A percentile compares a stretch with the other conserved stretches of the same genome.
These are phyloP conservation scores for Chiua virens DNA, from an alignment of 768 basidiomycete genomes.

Conservation along the genomic window DNA sequence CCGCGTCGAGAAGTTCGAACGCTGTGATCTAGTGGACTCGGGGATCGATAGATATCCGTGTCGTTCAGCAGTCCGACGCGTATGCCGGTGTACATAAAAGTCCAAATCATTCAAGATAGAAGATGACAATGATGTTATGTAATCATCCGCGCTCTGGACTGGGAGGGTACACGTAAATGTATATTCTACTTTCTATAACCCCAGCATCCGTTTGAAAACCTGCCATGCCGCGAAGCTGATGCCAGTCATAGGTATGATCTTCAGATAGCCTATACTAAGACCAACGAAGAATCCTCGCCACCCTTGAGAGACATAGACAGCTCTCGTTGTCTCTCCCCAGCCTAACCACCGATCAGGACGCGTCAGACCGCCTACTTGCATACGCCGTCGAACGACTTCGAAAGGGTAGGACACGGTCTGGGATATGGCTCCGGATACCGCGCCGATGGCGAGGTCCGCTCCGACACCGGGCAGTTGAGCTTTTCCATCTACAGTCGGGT, in stretches of 20 bases:
- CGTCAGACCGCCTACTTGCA: slow-evolving; percentile 92
- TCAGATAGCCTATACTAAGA: slow-evolving; percentile 86
- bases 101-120: too few relatives aligned
- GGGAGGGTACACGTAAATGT: too few relatives aligned
- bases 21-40: too few relatives aligned
- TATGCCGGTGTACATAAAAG: too few relatives aligned
- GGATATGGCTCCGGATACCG: slow-evolving; percentile 77
- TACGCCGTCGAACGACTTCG: slow-evolving; percentile 86
- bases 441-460: slow-evolving; percentile 81
- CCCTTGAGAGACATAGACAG: slow-evolving; percentile 68
- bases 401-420: slow-evolving; percentile 95
- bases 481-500: slow-evolving; percentile 46
- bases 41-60: too few relatives aligned
- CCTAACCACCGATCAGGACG: slow-evolving; percentile 74
- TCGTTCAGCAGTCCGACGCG: too few relatives aligned
- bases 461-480: slow-evolving; percentile 41
- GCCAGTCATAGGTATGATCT: slow-evolving; percentile 95
- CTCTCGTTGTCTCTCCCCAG: slow-evolving; percentile 72
- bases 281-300: slow-evolving; percentile 92
- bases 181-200: slow-evolving; percentile 22
- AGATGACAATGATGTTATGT: too few relatives aligned
- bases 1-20: too few relatives aligned
- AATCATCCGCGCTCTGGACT: too few relatives aligned
- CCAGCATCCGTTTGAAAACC: slow-evolving; percentile 31
- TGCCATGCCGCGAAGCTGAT: slow-evolving; percentile 94